Evolutionary conservation across 768 basidiomycete species (phyloP).

Genomic region (Lactarius akahatsu): DNA sequence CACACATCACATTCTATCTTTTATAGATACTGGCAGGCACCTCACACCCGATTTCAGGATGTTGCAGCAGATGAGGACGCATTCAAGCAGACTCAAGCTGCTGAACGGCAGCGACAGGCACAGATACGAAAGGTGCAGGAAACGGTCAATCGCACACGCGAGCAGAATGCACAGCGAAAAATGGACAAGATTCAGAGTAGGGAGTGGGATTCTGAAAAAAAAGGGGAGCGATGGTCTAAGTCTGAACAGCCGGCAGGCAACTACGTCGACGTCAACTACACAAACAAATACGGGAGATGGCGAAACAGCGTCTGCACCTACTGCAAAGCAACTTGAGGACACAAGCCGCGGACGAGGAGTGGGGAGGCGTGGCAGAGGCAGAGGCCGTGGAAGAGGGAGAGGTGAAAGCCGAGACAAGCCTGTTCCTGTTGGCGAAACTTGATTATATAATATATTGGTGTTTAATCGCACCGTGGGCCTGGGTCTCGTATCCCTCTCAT

Average conservation of each 20-base stretch:
- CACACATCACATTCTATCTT: conserved; percentile 4
- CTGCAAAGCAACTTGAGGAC: conserved; percentile 6
- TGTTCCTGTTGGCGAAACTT: not conserved
- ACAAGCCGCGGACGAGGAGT: conserved; percentile 11
- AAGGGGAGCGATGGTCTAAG: conserved; percentile 29
- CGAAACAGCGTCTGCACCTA: conserved; percentile 11
- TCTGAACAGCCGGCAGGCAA: conserved; percentile 8
- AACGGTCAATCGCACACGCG: conserved; percentile 64
- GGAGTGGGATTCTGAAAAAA: conserved; percentile 85
- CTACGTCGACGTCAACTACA: conserved; percentile 16
- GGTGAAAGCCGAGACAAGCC: conserved; percentile 14
- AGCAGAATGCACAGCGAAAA: conserved; percentile 77
- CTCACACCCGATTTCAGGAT: conserved; percentile 45
- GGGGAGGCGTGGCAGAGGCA: conserved; percentile 15
- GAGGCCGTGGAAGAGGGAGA: conserved; percentile 23
- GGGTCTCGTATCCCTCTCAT: conserved; percentile 33
- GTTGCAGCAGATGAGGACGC: conserved; percentile 81
- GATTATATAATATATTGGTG: conserved; percentile 23
- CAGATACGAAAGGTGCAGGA: conserved; percentile 66
- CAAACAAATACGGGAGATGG: conserved; percentile 14
- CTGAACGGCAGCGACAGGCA: conserved; percentile 57
- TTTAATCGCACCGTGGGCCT: not conserved
- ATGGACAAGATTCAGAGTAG: conserved; percentile 75
- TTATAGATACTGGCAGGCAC: not conserved
- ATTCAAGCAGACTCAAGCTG: conserved; percentile 67